These are phyloP conservation scores for Nakaseomyces kungkrabaensis DNA, from an alignment of 1,139 yeast species.

Conservation along the genomic window DNA sequence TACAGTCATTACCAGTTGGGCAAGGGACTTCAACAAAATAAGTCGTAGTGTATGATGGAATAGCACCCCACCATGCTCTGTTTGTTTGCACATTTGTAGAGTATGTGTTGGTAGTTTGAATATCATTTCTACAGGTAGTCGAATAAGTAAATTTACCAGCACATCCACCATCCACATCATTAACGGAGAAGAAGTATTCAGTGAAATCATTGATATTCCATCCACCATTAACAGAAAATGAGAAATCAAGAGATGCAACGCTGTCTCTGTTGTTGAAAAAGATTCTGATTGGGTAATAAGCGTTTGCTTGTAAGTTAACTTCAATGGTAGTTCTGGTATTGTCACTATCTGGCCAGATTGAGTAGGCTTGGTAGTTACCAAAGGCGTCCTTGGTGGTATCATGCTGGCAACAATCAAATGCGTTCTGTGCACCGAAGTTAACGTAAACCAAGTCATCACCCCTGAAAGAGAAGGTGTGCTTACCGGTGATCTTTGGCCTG, in stretches of 20 bases:
- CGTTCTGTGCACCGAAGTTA: background rate
- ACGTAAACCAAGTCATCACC: background rate
- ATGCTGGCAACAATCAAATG: background rate
- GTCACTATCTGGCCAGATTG: background rate
- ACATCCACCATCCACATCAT: background rate
- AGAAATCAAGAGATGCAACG: background rate
- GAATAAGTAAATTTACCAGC: background rate
- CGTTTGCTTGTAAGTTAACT: background rate
- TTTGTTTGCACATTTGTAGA: background rate
- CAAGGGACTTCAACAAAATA: background rate
- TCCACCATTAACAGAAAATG: background rate
- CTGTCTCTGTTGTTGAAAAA: background rate
- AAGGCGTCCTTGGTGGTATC: background rate
- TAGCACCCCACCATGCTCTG: background rate
- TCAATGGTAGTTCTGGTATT: background rate
- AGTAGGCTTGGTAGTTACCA: background rate
- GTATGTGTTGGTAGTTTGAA: background rate
- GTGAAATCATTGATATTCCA: background rate
- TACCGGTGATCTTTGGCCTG: background rate
- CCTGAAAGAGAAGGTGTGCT: background rate
- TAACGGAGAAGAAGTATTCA: background rate
- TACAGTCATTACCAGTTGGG: background rate
- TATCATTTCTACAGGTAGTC: background rate
- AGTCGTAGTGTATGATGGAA: background rate
- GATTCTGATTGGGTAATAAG: background rate